Base-by-base conservation (phyloP, 495 filamentous ascomycete species). In the Xylaria venustula region DNA sequence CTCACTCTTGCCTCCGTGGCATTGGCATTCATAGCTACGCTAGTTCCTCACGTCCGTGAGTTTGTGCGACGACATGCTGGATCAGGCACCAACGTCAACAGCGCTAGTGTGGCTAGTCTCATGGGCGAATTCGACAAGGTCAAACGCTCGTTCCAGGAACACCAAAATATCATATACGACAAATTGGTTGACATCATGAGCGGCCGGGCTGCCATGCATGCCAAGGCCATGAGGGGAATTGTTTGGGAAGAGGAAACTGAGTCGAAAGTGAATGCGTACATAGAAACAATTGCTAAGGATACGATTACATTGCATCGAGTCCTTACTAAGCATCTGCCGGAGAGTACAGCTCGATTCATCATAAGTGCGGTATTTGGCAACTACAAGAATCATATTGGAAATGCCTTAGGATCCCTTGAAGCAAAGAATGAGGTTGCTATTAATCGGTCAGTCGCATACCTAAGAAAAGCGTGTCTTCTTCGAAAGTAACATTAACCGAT, bases 151-250 rank as follows among this genome's bases (percentile, higher is more conserved):
- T 93, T 88, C 65, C 91, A 96, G 67, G 94, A 99, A 67, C 94
- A 98, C 71, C 94, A 97, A 69, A 85, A 85, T 32, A 91, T 85
- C 62, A 98, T 98, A 57, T 91, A 96, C 67, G 92, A 96, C 54
- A 99, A 99, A 70, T 79, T 99, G 0, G 89, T 97, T 15, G 92
- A 96, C 58, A 98, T 99, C 61, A 97, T 98, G 93, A 87, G 87
- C 48, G 87, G 85, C 12, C 85, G 94, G 1, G 89, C 89, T 7
- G 74, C 83, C 1, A 75, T 84, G 0, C 91, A 90, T 65, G 85
- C 91, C 20, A 88, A 83, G 58, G 83, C 84, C 17, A 86, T 99
- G 78, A 90, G 86, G 70, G 85, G 85, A 56, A 81, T 93, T 41
- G 75, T 89, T 58, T 97, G 91, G 89, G 88, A 93, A 60, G 69